phyloP scores from a whole-genome alignment of 805 yeast species.

The Candida railenensis region DNA sequence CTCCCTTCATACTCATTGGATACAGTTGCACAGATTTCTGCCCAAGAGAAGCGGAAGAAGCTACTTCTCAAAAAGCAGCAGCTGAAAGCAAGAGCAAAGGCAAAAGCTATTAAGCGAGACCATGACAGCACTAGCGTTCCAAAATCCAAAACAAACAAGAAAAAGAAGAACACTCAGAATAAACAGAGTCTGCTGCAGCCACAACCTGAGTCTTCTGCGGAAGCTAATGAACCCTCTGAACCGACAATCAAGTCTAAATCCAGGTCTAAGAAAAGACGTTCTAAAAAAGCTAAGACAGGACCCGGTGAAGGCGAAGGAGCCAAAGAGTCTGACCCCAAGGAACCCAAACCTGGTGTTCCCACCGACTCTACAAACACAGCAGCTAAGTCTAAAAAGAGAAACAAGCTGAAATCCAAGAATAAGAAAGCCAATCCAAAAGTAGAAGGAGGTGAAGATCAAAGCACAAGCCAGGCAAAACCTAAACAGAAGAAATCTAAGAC shows the following conservation, averaged over 20 bases:
- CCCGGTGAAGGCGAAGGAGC: slow-evolving; percentile 3
- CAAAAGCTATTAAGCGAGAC: not conserved
- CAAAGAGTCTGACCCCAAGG: slow-evolving; percentile 5
- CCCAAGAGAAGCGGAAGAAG: slow-evolving; percentile 3
- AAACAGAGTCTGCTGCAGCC: not conserved
- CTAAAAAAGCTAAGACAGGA: not conserved
- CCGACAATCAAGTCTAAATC: not conserved
- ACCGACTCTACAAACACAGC: not conserved
- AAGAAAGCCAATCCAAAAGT: not conserved
- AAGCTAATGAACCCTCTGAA: not conserved
- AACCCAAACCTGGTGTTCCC: too few relatives aligned
- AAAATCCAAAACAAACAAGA: not conserved
- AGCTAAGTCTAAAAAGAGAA: not conserved
- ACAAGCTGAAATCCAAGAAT: not conserved
- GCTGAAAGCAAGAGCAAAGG: slow-evolving; percentile 6
- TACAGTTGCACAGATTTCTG: not conserved
- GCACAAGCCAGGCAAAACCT: not conserved
- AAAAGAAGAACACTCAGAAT: not conserved
- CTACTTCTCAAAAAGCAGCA: slow-evolving; percentile 1
- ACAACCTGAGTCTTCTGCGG: not conserved
- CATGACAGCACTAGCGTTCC: not conserved
- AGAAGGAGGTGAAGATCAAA: slow-evolving; percentile 2
- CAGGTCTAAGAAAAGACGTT: not conserved
- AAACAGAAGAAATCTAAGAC: not conserved
- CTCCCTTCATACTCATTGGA: not conserved